Percentiles rank a stretch among this genome's conserved stretches.
Evolutionary conservation across 768 basidiomycete genomes (phyloP).

Genomic region (Rhizopogon sp.): DNA sequence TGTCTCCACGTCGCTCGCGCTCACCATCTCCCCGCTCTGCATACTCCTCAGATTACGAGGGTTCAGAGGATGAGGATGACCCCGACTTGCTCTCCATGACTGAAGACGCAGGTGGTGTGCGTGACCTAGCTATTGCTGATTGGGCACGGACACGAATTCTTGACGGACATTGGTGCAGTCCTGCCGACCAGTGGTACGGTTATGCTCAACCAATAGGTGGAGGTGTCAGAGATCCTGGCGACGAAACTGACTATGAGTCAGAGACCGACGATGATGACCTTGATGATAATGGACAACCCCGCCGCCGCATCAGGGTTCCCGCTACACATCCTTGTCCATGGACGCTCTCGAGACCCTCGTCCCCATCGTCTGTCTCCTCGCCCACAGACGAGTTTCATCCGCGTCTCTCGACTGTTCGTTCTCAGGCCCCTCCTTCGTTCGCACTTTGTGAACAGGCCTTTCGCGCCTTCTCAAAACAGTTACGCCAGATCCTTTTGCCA

Average conservation of each 20-base stretch:
- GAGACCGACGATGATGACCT: slow-evolving; percentile 22
- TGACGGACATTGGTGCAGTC: slow-evolving; percentile 73
- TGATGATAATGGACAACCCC: slow-evolving; percentile 10
- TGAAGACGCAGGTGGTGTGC: slow-evolving; percentile 41
- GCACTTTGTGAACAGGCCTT: slow-evolving; percentile 62
- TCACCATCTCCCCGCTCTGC: slow-evolving; percentile 25
- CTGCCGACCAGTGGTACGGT: slow-evolving; percentile 64
- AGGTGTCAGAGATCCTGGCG: slow-evolving; percentile 22
- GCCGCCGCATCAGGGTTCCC: slow-evolving; percentile 18
- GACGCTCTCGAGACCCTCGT: slow-evolving; percentile 33
- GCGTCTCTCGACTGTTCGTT: slow-evolving; percentile 37
- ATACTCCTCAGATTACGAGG: slow-evolving; percentile 30
- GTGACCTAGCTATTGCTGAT: slow-evolving; percentile 58
- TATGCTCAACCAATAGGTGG: slow-evolving; percentile 35
- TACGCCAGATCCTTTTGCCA: slow-evolving; percentile 56
- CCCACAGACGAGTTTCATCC: slow-evolving; percentile 39
- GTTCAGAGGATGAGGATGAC: slow-evolving; percentile 39
- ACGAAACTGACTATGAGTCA: slow-evolving; percentile 22
- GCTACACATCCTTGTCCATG: slow-evolving; percentile 58
- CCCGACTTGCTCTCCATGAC: slow-evolving; percentile 38
- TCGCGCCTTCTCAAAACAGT: slow-evolving; percentile 50
- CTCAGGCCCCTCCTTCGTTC: slow-evolving; percentile 56
- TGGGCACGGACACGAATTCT: slow-evolving; percentile 70
- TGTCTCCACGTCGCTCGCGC: slow-evolving; percentile 25
- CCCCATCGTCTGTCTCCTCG: slow-evolving; percentile 9